Conservation (phyloP, 306 rosid species). For the Prunus armeniaca region DNA sequence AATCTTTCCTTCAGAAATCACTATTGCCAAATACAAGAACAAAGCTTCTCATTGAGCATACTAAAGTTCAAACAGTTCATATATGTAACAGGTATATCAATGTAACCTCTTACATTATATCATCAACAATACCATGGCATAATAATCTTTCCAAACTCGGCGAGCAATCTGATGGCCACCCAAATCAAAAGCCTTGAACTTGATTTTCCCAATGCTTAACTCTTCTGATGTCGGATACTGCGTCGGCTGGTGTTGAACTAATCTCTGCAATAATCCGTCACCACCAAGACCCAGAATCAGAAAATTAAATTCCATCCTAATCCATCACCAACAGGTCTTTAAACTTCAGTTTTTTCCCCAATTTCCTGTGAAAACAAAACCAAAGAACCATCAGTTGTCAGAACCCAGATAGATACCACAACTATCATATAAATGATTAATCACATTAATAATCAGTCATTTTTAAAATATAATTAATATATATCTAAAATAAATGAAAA, state of each 20-base stretch:
- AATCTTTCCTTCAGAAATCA: background rate
- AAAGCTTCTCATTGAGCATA: background rate
- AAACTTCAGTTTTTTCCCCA: too few relatives aligned
- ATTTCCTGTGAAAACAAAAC: too few relatives aligned
- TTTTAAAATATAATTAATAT: too few relatives aligned
- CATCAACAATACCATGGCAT: slow-evolving; percentile 56
- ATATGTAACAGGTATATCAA: background rate
- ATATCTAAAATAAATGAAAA: too few relatives aligned
- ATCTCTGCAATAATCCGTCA: slow-evolving; percentile 51
- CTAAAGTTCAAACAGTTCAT: background rate
- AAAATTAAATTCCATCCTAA: background rate
- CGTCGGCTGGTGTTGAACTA: slow-evolving; percentile 85
- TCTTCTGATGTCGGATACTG: slow-evolving; percentile 83
- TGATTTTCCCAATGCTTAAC: slow-evolving; percentile 81
- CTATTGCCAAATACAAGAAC: background rate
- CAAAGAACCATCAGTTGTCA: too few relatives aligned
- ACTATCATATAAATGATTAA: too few relatives aligned
- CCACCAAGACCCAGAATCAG: background rate
- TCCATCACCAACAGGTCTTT: too few relatives aligned
- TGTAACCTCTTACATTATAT: background rate
- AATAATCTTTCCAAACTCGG: slow-evolving; percentile 85
- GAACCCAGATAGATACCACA: too few relatives aligned
- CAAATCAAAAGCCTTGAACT: slow-evolving; percentile 84
- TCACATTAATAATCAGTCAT: too few relatives aligned
- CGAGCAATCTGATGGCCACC: slow-evolving; percentile 85